phyloP scores from a whole-genome alignment of 306 rosid species.

The Datisca glomerata region DNA sequence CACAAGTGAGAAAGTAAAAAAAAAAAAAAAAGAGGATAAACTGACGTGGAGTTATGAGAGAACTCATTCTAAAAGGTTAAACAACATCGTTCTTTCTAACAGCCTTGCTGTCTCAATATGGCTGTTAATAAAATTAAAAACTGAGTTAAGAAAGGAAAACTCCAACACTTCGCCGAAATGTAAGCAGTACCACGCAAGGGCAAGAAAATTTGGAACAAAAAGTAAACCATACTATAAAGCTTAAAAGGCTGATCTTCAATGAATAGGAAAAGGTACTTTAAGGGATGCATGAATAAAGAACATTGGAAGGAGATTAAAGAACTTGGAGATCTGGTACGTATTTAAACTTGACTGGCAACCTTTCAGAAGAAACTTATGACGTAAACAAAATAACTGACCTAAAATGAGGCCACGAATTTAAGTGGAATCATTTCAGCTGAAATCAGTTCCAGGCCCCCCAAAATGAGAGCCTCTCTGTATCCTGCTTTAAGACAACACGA shows the following conservation, averaged over 20 bases:
- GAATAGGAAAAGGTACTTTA: not conserved
- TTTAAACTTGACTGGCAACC: constrained; percentile 20
- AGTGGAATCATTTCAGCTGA: constrained; percentile 65
- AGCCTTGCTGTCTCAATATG: too few species aligned
- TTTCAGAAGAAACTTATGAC: constrained; percentile 24
- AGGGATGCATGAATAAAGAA: constrained; percentile 7
- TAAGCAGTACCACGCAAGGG: not conserved
- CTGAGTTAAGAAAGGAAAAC: too few species aligned
- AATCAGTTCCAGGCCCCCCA: constrained; percentile 55
- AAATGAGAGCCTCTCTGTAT: constrained; percentile 57
- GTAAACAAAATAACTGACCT: constrained; percentile 58
- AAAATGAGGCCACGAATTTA: constrained; percentile 68
- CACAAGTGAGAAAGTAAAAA: too few species aligned
- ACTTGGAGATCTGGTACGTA: constrained; percentile 4
- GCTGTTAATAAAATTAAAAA: too few species aligned
- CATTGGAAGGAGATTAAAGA: constrained; percentile 2
- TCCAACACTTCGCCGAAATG: not conserved
- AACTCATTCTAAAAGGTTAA: too few species aligned
- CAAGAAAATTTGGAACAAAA: not conserved
- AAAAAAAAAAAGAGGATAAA: too few species aligned
- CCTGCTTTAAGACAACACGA: constrained; percentile 66
- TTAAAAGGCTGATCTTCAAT: not conserved
- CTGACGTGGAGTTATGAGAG: too few species aligned
- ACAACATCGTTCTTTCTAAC: too few species aligned
- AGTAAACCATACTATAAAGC: not conserved